Evolutionary conservation across 768 basidiomycete genomes (phyloP).

Genomic region (Filobasidium floriforme): DNA sequence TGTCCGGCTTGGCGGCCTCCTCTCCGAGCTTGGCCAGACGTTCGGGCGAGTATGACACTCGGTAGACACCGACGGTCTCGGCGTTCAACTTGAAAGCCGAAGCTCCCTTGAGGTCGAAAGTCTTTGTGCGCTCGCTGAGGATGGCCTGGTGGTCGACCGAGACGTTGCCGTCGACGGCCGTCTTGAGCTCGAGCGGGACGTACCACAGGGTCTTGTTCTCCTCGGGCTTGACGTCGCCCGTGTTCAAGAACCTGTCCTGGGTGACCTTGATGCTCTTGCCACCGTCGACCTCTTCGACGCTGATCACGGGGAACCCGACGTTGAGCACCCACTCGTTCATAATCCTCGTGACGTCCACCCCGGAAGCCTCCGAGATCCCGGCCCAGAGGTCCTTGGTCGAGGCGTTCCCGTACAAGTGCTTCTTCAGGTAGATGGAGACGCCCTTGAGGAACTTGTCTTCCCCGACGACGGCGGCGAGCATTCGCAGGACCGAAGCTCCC

Average conservation of each 20-base stretch:
- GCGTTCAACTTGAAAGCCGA: constrained; percentile 80
- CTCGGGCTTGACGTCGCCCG: constrained; percentile 65
- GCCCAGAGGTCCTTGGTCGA: constrained; percentile 80
- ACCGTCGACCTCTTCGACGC: constrained; percentile 65
- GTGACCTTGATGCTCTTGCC: constrained; percentile 61
- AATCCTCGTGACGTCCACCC: constrained; percentile 61
- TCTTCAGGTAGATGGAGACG: constrained; percentile 85
- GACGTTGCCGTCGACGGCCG: constrained; percentile 55
- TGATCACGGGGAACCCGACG: constrained; percentile 82
- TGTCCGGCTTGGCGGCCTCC: constrained; percentile 63
- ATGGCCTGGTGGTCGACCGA: constrained; percentile 58
- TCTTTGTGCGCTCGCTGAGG: constrained; percentile 61
- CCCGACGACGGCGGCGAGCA: constrained; percentile 81
- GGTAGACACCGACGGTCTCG: constrained; percentile 73
- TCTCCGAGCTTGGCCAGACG: constrained; percentile 67
- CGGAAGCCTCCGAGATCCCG: constrained; percentile 69
- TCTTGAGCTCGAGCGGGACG: constrained; percentile 67
- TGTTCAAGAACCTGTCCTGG: constrained; percentile 88
- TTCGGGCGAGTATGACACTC: constrained; percentile 76
- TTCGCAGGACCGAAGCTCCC: constrained; percentile 67
- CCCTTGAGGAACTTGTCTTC: constrained; percentile 80
- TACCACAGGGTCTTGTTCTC: constrained; percentile 84
- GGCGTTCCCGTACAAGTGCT: constrained; percentile 74
- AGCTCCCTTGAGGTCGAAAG: constrained; percentile 61
- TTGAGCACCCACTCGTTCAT: constrained; percentile 91